phyloP scores from a whole-genome alignment of 345 rosid species.

The Streptanthus diversifolius region DNA sequence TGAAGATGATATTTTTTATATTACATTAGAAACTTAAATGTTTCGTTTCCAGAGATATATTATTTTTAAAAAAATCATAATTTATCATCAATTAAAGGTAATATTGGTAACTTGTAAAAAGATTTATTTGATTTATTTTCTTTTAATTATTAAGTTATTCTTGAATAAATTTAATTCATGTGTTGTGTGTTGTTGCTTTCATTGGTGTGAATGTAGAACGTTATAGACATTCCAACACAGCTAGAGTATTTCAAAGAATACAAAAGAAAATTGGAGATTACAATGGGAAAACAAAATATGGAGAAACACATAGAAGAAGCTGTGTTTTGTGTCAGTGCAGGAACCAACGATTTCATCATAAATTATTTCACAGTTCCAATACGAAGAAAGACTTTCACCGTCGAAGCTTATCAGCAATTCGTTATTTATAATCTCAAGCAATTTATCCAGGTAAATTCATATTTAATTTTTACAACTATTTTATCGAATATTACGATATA shows the following conservation, averaged over 20 bases:
- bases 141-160: background rate
- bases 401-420: slow-evolving; percentile 55
- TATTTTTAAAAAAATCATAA: too few species aligned
- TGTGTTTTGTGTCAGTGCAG: slow-evolving; percentile 34
- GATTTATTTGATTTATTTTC: background rate
- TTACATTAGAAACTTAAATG: background rate
- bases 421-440: slow-evolving; percentile 42
- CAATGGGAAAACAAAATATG: slow-evolving; percentile 33
- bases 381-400: slow-evolving; percentile 46
- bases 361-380: slow-evolving; percentile 40
- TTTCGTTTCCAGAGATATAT: too few species aligned
- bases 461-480: background rate
- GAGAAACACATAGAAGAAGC: slow-evolving; percentile 35
- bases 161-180: background rate
- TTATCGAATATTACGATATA: background rate
- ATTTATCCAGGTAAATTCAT: slow-evolving; percentile 43
- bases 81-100: too few species aligned
- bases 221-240: slow-evolving; percentile 31
- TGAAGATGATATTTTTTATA: background rate
- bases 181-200: slow-evolving; percentile 6
- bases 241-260: slow-evolving; percentile 35
- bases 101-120: too few species aligned
- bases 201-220: slow-evolving; percentile 17
- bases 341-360: slow-evolving; percentile 36
- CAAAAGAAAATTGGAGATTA: slow-evolving; percentile 25